Conservation (phyloP, 2,329 filamentous ascomycete species). For the Aspergillus sp. region DNA sequence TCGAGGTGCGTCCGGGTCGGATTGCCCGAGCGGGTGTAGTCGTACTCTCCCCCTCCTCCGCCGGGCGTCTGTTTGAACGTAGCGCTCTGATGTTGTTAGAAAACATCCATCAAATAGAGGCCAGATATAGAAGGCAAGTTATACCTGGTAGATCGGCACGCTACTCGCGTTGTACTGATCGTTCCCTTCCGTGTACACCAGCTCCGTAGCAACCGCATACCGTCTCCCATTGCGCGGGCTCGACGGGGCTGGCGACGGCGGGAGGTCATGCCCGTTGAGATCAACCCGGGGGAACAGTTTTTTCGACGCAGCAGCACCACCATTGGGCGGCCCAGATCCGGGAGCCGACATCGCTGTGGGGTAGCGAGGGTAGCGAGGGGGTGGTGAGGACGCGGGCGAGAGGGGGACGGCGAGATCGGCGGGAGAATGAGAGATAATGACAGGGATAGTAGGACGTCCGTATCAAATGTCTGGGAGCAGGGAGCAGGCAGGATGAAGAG, state of each 20-base stretch:
- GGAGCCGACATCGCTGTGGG: slow-evolving; percentile 33
- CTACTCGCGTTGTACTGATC: slow-evolving; percentile 97
- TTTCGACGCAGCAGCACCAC: slow-evolving; percentile 24
- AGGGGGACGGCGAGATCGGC: too few relatives aligned
- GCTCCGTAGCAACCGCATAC: slow-evolving; percentile 89
- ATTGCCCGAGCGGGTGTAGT: slow-evolving; percentile 97
- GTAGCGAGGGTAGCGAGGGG: slow-evolving; percentile 18
- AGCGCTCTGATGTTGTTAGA: slow-evolving; percentile 52
- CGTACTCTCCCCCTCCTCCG: slow-evolving; percentile 77
- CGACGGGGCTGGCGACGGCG: slow-evolving; percentile 86
- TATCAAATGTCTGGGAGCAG: too few relatives aligned
- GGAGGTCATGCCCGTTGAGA: slow-evolving; percentile 72
- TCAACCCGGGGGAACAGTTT: slow-evolving; percentile 57
- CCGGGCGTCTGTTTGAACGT: slow-evolving; percentile 92
- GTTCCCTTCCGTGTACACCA: slow-evolving; percentile 90
- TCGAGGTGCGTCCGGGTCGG: slow-evolving; percentile 93
- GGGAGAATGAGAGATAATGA: too few relatives aligned
- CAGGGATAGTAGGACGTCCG: too few relatives aligned
- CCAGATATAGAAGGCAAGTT: too few relatives aligned
- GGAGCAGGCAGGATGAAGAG: slow-evolving; percentile 18
- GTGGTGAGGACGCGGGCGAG: slow-evolving; percentile 8
- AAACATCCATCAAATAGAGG: slow-evolving; percentile 10
- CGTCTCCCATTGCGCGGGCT: slow-evolving; percentile 77
- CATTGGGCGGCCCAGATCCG: slow-evolving; percentile 18
- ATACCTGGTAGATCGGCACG: slow-evolving; percentile 92